Conservation (phyloP, 306 rosid species). For the Cicer yamashitae region DNA sequence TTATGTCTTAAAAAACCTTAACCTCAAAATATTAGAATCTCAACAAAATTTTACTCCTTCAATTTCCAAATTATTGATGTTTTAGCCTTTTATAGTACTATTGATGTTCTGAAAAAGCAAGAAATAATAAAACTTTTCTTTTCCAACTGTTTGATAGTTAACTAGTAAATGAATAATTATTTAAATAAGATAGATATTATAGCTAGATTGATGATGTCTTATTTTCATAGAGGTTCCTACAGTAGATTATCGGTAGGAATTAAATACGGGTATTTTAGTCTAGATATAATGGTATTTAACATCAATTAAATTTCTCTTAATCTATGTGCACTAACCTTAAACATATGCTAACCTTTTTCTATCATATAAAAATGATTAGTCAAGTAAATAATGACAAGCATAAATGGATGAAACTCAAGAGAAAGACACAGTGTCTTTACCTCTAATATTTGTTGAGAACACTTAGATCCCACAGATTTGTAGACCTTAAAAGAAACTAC, state of each 20-base stretch:
- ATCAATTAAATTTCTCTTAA: neutral
- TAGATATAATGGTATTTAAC: neutral
- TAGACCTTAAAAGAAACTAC: slow-evolving; percentile 61
- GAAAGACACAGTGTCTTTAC: slow-evolving; percentile 47
- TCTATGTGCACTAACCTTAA: neutral
- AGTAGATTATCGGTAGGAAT: neutral
- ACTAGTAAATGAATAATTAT: no score
- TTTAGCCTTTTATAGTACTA: neutral
- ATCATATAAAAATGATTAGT: slow-evolving; percentile 25
- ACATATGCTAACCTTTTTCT: neutral
- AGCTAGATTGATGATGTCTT: no score
- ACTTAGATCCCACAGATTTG: slow-evolving; percentile 74
- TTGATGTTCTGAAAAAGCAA: neutral
- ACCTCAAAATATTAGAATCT: slow-evolving; percentile 16
- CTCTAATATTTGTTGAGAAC: slow-evolving; percentile 79
- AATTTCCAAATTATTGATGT: neutral
- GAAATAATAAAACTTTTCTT: no score
- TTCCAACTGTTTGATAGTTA: no score
- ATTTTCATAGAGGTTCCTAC: neutral
- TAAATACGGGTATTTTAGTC: neutral
- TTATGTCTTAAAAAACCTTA: slow-evolving; percentile 9
- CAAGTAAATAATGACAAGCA: slow-evolving; percentile 20
- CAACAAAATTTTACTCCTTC: neutral
- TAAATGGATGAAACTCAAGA: neutral
- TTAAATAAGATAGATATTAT: no score